phyloP scores from a whole-genome alignment of 352 stramenopile genomes.

The Phytopythium montanum region DNA sequence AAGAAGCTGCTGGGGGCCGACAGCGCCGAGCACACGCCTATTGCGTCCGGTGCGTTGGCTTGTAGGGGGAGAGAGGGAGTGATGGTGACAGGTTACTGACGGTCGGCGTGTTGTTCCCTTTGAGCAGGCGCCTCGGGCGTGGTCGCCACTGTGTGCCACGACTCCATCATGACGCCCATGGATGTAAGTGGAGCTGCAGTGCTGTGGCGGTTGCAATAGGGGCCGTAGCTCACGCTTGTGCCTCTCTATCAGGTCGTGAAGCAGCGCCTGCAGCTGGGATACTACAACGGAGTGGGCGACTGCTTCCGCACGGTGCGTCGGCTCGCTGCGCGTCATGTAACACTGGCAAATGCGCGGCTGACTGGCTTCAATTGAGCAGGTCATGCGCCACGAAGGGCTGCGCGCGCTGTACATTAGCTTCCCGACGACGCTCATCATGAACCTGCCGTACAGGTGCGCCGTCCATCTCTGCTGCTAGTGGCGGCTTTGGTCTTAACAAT shows the following conservation, averaged over 20 bases:
- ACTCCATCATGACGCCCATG: conserved; percentile 98
- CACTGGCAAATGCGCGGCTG: not conserved
- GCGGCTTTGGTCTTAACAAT: too few relatives aligned
- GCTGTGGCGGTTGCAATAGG: not conserved
- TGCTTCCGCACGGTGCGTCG: conserved; percentile 77
- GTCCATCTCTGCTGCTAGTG: not conserved
- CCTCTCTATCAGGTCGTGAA: conserved; percentile 90
- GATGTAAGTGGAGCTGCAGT: conserved; percentile 74
- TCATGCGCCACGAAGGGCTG: conserved; percentile 73
- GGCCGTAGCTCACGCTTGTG: not conserved
- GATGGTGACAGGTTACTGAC: not conserved
- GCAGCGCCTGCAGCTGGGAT: conserved; percentile 98
- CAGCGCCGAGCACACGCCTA: conserved; percentile 57
- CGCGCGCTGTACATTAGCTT: conserved; percentile 93
- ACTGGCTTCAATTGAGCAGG: conserved; percentile 20
- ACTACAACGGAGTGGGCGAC: conserved; percentile 93
- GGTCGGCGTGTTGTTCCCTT: conserved; percentile 14
- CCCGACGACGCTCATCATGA: conserved; percentile 97
- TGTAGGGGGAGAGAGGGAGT: not conserved
- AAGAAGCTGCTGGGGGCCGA: conserved; percentile 85
- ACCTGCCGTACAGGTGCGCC: conserved; percentile 95
- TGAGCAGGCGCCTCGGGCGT: conserved; percentile 85
- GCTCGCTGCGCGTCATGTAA: not conserved
- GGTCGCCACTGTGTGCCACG: conserved; percentile 94
- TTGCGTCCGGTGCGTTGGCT: conserved; percentile 41